Conservation (phyloP, 208 protist genomes). For the Strigomonas galati region DNA sequence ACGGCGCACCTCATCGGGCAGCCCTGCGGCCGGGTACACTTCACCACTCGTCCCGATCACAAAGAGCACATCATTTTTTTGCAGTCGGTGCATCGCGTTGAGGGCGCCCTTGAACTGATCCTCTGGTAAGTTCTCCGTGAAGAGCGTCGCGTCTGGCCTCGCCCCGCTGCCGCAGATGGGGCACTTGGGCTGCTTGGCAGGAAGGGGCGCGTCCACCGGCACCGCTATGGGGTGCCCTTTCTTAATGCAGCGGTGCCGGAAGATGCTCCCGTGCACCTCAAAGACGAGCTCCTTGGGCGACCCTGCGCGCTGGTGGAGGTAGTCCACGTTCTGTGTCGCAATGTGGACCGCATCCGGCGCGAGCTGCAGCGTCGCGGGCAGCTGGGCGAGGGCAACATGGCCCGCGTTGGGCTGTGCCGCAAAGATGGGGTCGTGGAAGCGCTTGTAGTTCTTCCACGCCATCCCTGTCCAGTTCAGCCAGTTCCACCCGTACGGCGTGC, state of each 20-base stretch:
- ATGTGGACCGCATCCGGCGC: constrained; percentile 19
- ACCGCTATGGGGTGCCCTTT: constrained; percentile 22
- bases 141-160: constrained; percentile 26
- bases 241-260: constrained; percentile 26
- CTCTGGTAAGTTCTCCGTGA: constrained; percentile 22
- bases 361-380: constrained; percentile 11
- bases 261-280: constrained; percentile 43
- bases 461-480: constrained; percentile 13
- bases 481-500: constrained; percentile 27
- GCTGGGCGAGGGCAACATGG: constrained; percentile 23
- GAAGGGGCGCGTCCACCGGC: constrained; percentile 13
- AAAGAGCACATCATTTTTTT: constrained; percentile 19
- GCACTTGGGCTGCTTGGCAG: constrained; percentile 20
- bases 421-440: constrained; percentile 28
- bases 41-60: constrained; percentile 26
- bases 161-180: constrained; percentile 21
- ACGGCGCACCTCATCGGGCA: constrained; percentile 6
- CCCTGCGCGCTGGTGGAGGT: constrained; percentile 41
- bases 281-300: constrained; percentile 11
- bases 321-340: constrained; percentile 58
- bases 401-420: constrained; percentile 30
- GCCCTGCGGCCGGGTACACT: constrained; percentile 24
- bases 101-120: constrained; percentile 12
- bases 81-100: constrained; percentile 3
- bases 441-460: constrained; percentile 25